These are phyloP conservation scores for Teratosphaeria zuluensis DNA, from an alignment of 2,329 filamentous ascomycete genomes.

Conservation along the genomic window DNA sequence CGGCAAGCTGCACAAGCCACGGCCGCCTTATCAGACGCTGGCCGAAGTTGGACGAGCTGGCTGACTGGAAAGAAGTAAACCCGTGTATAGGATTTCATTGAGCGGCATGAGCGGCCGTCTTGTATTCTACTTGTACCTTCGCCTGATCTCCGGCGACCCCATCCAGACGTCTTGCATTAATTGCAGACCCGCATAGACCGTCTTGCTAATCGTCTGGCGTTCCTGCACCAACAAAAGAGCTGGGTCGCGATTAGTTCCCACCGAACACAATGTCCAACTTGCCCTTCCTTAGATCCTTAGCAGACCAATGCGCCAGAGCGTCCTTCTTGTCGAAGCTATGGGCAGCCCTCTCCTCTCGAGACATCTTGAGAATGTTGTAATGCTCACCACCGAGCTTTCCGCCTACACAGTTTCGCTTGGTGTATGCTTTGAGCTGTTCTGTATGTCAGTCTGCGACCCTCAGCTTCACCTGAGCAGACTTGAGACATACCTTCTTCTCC, in stretches of 20 bases:
- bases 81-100: not conserved
- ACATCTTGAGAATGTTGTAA: not conserved
- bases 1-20: conserved; percentile 24
- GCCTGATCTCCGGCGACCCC: not conserved
- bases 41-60: conserved; percentile 40
- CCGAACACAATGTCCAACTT: not conserved
- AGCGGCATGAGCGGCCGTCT: not conserved
- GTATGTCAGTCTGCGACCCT: not conserved
- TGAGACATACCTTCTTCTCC: not conserved
- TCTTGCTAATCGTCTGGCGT: not conserved
- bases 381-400: conserved; percentile 4
- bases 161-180: too few relatives aligned
- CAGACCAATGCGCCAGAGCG: conserved; percentile 5
- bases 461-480: not conserved
- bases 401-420: not conserved
- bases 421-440: not conserved
- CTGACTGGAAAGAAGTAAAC: conserved; percentile 25
- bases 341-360: conserved; percentile 3
- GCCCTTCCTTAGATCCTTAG: conserved; percentile 1
- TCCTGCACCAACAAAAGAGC: not conserved
- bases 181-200: too few relatives aligned
- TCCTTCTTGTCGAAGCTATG: conserved; percentile 10
- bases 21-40: conserved; percentile 26
- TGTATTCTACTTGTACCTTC: not conserved
- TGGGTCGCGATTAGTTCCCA: too few relatives aligned